Percentiles rank a stretch among this genome's conserved stretches.
phyloP scores from a whole-genome alignment of 1,284 basidiomycete species.

The Coniferiporia weirii region DNA sequence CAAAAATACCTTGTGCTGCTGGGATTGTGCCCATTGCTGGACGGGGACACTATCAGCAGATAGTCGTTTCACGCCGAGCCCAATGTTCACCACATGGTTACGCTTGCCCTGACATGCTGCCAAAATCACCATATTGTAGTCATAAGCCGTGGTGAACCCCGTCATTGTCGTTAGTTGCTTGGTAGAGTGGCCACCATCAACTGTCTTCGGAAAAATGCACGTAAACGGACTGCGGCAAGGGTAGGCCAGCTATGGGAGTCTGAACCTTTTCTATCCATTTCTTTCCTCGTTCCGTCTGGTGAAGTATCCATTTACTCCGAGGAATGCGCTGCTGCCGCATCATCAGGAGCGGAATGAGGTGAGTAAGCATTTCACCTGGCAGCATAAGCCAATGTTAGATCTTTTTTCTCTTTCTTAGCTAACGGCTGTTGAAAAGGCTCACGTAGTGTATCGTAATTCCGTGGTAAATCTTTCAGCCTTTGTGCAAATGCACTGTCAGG shows the following conservation, averaged over 20 bases:
- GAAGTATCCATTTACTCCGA: constrained; percentile 64
- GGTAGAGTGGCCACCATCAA: constrained; percentile 50
- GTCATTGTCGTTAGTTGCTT: constrained; percentile 66
- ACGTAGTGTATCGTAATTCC: constrained; percentile 17
- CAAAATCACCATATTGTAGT: constrained; percentile 68
- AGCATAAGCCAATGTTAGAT: neutral
- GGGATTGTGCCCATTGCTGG: constrained; percentile 59
- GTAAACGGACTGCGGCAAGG: constrained; percentile 4
- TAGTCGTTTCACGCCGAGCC: constrained; percentile 65
- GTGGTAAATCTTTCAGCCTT: constrained; percentile 13
- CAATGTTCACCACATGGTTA: constrained; percentile 70
- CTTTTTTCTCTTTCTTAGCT: neutral
- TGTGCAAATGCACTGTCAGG: constrained; percentile 14
- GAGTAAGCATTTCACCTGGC: constrained; percentile 60
- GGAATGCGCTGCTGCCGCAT: constrained; percentile 78
- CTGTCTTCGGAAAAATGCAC: constrained; percentile 26
- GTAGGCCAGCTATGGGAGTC: constrained; percentile 14
- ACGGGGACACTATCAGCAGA: constrained; percentile 50
- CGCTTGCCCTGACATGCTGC: constrained; percentile 75
- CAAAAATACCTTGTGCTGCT: constrained; percentile 60
- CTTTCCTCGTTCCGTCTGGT: constrained; percentile 55
- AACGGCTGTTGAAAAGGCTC: neutral
- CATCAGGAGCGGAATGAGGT: constrained; percentile 76
- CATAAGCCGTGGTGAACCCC: constrained; percentile 67
- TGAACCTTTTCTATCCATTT: constrained; percentile 76